Evolutionary conservation across 805 yeast genomes (phyloP).

Genomic region (Dipodascopsis uninucleata): DNA sequence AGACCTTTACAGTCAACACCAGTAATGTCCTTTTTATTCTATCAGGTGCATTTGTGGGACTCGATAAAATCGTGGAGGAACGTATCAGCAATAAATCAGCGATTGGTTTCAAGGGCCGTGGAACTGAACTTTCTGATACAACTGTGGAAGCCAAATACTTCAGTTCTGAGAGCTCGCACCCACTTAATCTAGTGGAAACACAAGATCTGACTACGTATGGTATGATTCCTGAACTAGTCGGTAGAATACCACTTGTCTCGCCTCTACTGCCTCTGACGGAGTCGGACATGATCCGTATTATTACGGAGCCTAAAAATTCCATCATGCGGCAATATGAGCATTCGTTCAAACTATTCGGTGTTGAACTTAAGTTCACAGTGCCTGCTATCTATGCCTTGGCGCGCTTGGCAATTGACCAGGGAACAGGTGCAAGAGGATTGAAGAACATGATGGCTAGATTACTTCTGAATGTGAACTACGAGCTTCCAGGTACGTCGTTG

Average conservation of each 20-base stretch:
- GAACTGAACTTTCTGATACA: slow-evolving; percentile 4
- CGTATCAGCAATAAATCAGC: slow-evolving; percentile 32
- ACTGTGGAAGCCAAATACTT: slow-evolving; percentile 34
- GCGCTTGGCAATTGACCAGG: slow-evolving; percentile 46
- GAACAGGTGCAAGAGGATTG: slow-evolving; percentile 61
- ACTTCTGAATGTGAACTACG: slow-evolving; percentile 43
- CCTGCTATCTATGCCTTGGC: slow-evolving; percentile 51
- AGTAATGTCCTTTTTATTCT: slow-evolving; percentile 53
- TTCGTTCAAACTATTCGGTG: slow-evolving; percentile 52
- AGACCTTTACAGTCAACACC: slow-evolving; percentile 50
- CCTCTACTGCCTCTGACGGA: slow-evolving; percentile 47
- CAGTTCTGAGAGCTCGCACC: slow-evolving; percentile 13
- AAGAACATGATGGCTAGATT: slow-evolving; percentile 47
- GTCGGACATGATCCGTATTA: slow-evolving; percentile 46
- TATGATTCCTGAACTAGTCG: slow-evolving; percentile 57
- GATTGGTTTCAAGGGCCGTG: slow-evolving; percentile 31
- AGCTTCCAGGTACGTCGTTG: slow-evolving; percentile 56
- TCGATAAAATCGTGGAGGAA: slow-evolving; percentile 47
- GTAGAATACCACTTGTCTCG: slow-evolving; percentile 55
- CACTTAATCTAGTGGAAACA: slow-evolving; percentile 47
- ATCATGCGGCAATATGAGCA: slow-evolving; percentile 52
- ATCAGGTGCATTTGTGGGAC: slow-evolving; percentile 62
- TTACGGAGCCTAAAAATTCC: slow-evolving; percentile 56
- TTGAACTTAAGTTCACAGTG: slow-evolving; percentile 47
- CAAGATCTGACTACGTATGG: slow-evolving; percentile 52